Evolutionary conservation across 257 asterid genomes (phyloP).

Genomic region (Gynochthodes officinalis): DNA sequence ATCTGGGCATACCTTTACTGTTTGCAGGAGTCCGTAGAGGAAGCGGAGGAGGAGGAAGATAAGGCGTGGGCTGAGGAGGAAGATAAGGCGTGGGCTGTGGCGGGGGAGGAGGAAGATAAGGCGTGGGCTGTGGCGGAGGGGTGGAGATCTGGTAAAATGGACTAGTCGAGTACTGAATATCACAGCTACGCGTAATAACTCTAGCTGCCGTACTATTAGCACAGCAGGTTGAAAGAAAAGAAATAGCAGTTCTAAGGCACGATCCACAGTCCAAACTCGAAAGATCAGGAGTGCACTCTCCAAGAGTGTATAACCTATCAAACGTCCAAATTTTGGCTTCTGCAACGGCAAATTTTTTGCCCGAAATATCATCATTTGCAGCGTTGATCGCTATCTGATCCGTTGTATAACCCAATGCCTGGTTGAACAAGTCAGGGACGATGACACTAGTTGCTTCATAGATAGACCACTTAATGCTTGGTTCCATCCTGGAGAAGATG

Average conservation of each 20-base stretch:
- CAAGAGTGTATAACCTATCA: background rate
- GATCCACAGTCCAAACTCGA: constrained; percentile 7
- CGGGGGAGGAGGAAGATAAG: background rate
- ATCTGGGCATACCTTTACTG: background rate
- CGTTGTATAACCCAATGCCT: background rate
- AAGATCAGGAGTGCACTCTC: constrained; percentile 27
- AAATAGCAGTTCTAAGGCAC: constrained; percentile 12
- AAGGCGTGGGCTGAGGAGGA: too few relatives aligned
- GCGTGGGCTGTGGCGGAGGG: background rate
- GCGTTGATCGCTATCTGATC: background rate
- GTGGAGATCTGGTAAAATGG: background rate
- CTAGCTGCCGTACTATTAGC: background rate
- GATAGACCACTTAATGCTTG: background rate
- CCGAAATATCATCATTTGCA: background rate
- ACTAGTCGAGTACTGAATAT: constrained; percentile 15
- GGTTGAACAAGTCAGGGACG: background rate
- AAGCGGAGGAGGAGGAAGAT: too few relatives aligned
- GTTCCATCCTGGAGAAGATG: background rate
- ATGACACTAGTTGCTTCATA: background rate
- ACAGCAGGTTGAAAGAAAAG: background rate
- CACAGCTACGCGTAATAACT: constrained; percentile 16
- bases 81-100: too few relatives aligned
- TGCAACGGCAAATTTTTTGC: constrained; percentile 14
- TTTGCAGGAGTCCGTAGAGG: background rate
- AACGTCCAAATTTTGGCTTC: background rate